Evolutionary conservation across 768 basidiomycete genomes (phyloP).

Genomic region (Trametes maxima): DNA sequence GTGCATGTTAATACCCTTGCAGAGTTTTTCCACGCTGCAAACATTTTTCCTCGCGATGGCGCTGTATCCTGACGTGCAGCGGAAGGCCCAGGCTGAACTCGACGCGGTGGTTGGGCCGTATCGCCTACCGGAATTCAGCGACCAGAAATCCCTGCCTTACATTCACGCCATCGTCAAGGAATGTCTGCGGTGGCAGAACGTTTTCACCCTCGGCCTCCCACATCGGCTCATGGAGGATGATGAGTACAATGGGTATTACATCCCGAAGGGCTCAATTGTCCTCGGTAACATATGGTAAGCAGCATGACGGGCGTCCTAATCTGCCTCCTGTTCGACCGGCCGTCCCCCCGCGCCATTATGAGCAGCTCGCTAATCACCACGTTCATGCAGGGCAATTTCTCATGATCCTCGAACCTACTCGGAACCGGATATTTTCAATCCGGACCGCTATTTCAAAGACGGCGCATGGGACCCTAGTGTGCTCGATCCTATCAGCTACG

Average conservation of each 20-base stretch:
- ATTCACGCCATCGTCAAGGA: constrained; percentile 26
- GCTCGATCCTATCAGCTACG: background rate
- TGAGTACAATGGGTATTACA: constrained; percentile 42
- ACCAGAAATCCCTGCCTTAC: constrained; percentile 17
- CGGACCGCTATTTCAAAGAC: constrained; percentile 23
- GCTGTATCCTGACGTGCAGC: constrained; percentile 17
- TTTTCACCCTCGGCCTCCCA: constrained; percentile 15
- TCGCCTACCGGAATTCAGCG: constrained; percentile 19
- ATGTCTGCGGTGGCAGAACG: constrained; percentile 14
- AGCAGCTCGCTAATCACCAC: constrained; percentile 26
- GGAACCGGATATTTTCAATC: constrained; percentile 28
- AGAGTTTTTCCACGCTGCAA: constrained; percentile 8
- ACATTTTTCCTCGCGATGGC: constrained; percentile 16
- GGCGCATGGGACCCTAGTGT: background rate
- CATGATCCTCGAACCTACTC: constrained; percentile 28
- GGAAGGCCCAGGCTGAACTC: constrained; percentile 21
- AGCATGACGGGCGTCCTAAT: background rate
- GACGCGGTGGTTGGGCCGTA: constrained; percentile 15
- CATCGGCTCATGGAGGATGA: constrained; percentile 42
- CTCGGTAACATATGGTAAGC: constrained; percentile 23
- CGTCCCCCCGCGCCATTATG: background rate
- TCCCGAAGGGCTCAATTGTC: constrained; percentile 34
- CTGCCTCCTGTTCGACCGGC: background rate
- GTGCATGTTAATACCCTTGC: background rate
- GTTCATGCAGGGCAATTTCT: constrained; percentile 30